These are phyloP conservation scores for Solanum chilense DNA, from an alignment of 257 asterid species.

Conservation along the genomic window DNA sequence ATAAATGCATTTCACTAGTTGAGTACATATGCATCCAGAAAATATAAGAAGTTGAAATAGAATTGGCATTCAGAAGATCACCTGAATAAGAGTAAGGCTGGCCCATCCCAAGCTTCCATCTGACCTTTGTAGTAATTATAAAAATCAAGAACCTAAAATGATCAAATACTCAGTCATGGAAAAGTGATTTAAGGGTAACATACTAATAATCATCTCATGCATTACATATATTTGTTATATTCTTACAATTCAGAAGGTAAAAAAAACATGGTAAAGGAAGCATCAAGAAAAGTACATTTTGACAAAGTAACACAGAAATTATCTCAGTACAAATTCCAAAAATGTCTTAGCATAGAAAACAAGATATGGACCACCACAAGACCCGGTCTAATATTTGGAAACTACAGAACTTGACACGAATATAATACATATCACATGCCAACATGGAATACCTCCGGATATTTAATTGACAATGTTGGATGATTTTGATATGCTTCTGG, in stretches of 20 bases:
- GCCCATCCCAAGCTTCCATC: slow-evolving; percentile 99
- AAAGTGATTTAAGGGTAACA: neutral
- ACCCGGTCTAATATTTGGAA: neutral
- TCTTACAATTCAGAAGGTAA: neutral
- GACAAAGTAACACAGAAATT: neutral
- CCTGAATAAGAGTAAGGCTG: slow-evolving; percentile 98
- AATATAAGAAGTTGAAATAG: neutral
- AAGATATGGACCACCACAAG: neutral
- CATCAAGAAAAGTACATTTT: neutral
- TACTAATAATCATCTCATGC: neutral
- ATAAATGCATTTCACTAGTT: neutral
- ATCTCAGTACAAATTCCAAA: neutral
- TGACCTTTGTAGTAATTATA: slow-evolving; percentile 98
- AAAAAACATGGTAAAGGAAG: neutral
- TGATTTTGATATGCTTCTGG: slow-evolving; percentile 99
- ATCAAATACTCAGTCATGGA: slow-evolving; percentile 11
- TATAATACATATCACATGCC: neutral
- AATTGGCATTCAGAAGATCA: slow-evolving; percentile 27
- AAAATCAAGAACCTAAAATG: slow-evolving; percentile 69
- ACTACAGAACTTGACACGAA: neutral
- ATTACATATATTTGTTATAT: neutral
- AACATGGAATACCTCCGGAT: slow-evolving; percentile 75
- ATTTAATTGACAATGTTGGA: slow-evolving; percentile 77
- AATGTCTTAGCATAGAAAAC: neutral
- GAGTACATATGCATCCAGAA: neutral